Base-by-base conservation (phyloP, 1,284 basidiomycete species). In the Bjerkandera adusta region DNA sequence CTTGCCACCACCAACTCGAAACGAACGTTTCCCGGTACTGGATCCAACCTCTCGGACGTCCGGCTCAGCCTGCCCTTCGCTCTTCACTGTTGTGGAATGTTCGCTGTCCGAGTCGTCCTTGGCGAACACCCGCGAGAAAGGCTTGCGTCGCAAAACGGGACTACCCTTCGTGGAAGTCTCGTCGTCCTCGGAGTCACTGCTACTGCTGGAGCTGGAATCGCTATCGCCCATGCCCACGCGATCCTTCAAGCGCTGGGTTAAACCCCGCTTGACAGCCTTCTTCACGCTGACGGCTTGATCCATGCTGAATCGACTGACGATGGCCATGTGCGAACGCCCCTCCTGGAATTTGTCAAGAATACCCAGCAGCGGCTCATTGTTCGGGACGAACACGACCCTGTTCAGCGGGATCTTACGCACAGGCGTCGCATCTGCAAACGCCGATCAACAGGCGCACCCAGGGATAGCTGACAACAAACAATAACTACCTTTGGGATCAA, bases 291-390 rank as follows among this genome's bases (percentile, higher is more conserved):
- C 75, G 18, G 77, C 83, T 70, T 77, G 59, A 53, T 62, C 63
- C 51, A 68, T 53, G 46, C 68, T 68, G 57, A 71, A 65, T 37
- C 85, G 79, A 48, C 81, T 83, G 52, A 96, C 91, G 53, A 95
- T 87, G 24, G 93, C 93, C 77, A 96, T 92, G 62, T 96, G 92
- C 34, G 86, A 90, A 32, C 90, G 78, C 8, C 92, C 92, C 61
- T 94, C 91, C 64, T 95, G 92, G 66, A 96, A 96, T 51, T 78
- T 86, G 63, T 95, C 92, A 43, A 96, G 76, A 54, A 95, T 89
- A 32, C 89, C 85, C 16, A 95, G 78, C 4, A 96, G 72, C 16
- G 91, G 81, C 64, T 94, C 90, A 57, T 95, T 90, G 47, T 82
- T 84, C 1, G 92, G 87, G 1, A 95, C 89, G 36, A 87, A 86